Evolutionary conservation across 2,329 filamentous ascomycete genomes (phyloP).

Genomic region (Penicillium digitatum): DNA sequence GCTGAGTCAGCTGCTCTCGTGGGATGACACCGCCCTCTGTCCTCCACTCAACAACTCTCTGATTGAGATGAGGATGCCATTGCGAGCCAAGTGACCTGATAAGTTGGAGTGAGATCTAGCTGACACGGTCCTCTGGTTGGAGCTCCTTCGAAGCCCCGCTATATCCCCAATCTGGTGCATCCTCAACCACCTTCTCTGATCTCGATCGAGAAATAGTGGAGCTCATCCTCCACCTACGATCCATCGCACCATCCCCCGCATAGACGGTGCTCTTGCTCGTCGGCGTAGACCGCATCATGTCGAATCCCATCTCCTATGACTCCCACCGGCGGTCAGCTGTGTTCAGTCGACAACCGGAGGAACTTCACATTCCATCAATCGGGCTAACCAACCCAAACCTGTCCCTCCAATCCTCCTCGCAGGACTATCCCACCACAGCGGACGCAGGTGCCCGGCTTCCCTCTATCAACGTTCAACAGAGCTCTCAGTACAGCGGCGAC

Average conservation of each 20-base stretch:
- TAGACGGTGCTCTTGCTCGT: constrained; percentile 13
- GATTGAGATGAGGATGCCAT: constrained; percentile 19
- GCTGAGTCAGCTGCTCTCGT: constrained; percentile 2
- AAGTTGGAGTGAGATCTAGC: constrained; percentile 10
- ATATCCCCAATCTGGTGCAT: constrained; percentile 15
- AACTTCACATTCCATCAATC: constrained; percentile 52
- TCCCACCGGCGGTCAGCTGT: constrained; percentile 48
- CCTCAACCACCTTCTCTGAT: constrained; percentile 2
- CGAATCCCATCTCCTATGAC: constrained; percentile 49
- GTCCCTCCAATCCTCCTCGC: constrained; percentile 41
- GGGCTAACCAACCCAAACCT: constrained; percentile 37
- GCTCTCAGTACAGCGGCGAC: constrained; percentile 47
- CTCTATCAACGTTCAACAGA: constrained; percentile 58
- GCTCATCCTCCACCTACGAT: constrained; percentile 13
- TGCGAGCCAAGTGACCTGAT: constrained; percentile 40
- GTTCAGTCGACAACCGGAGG: constrained; percentile 51
- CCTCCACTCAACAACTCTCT: constrained; percentile 2
- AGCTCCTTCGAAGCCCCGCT: constrained; percentile 42
- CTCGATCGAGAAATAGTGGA: constrained; percentile 14
- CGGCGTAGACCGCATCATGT: constrained; percentile 31
- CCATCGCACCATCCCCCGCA: constrained; percentile 13
- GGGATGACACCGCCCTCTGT: constrained; percentile 4
- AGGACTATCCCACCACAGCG: constrained; percentile 47
- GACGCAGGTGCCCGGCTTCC: constrained; percentile 49
- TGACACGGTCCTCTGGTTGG: constrained; percentile 40